These are phyloP conservation scores for Alternaria viburni DNA, from an alignment of 2,329 filamentous ascomycete species.

Conservation along the genomic window DNA sequence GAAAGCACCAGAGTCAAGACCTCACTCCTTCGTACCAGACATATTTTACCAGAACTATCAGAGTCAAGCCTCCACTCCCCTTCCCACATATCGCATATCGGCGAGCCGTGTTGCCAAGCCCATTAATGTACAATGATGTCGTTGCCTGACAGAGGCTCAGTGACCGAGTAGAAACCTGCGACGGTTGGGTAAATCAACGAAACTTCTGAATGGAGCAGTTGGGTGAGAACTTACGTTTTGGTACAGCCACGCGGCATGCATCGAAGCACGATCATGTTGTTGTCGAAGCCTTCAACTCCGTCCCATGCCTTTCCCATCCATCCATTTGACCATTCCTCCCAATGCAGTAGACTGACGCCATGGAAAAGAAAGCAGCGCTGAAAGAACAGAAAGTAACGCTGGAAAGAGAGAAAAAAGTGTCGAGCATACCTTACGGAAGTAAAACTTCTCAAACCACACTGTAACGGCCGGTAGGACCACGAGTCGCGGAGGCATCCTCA, in stretches of 20 bases:
- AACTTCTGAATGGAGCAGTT: neutral
- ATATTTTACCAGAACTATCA: neutral
- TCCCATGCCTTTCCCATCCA: neutral
- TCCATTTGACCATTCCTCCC: neutral
- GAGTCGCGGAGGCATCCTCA: slow-evolving; percentile 76
- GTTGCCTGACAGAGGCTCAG: neutral
- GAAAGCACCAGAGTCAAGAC: neutral
- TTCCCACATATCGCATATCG: neutral
- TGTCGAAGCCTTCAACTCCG: slow-evolving; percentile 1
- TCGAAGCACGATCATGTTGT: neutral
- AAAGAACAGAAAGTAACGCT: slow-evolving; percentile 61
- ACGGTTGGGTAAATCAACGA: slow-evolving; percentile 15
- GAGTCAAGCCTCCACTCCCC: neutral
- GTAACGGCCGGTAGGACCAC: slow-evolving; percentile 82
- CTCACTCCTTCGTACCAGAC: neutral
- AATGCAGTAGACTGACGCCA: slow-evolving; percentile 9
- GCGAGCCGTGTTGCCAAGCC: neutral
- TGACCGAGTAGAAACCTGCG: neutral
- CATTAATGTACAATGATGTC: neutral
- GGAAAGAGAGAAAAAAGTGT: slow-evolving; percentile 1
- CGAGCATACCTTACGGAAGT: neutral
- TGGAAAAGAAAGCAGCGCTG: slow-evolving; percentile 4
- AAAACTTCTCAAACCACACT: slow-evolving; percentile 61
- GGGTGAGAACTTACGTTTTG: slow-evolving; percentile 12
- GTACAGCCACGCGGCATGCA: neutral